These are phyloP conservation scores for Agrocybe praecox DNA, from an alignment of 768 basidiomycete genomes.

Conservation along the genomic window DNA sequence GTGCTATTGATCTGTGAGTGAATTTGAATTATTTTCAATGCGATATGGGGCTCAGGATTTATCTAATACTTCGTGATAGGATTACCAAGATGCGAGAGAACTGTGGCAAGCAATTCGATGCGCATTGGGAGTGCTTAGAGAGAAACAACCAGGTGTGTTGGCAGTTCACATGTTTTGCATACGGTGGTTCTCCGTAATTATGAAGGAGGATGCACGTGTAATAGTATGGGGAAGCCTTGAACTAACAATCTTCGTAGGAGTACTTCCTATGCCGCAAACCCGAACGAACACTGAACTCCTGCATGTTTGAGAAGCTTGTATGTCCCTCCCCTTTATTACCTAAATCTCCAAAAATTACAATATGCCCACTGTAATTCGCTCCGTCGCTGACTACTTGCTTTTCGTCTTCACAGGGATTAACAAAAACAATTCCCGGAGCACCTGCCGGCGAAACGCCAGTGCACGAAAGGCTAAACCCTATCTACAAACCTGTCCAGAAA, in stretches of 20 bases:
- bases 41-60: not conserved
- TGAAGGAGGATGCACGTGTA: not conserved
- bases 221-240: not conserved
- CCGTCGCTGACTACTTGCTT: not conserved
- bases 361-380: not conserved
- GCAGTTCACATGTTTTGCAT: not conserved
- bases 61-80: conserved; percentile 39
- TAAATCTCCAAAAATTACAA: no score
- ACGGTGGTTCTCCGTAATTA: no score
- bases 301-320: conserved; percentile 96
- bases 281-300: conserved; percentile 86
- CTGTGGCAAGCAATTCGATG: conserved; percentile 84
- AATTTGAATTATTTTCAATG: not conserved
- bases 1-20: conserved; percentile 90
- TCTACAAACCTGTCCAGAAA: conserved; percentile 86
- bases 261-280: conserved; percentile 88
- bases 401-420: conserved; percentile 82
- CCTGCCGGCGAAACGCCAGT: conserved; percentile 81
- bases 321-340: conserved; percentile 28
- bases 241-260: conserved; percentile 51
- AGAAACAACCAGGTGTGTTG: conserved; percentile 85
- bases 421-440: conserved; percentile 89
- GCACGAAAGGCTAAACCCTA: conserved; percentile 86
- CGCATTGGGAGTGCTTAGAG: conserved; percentile 95
- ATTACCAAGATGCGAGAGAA: conserved; percentile 93